Conservation (phyloP, 192 early-diverging fungal species). For the Endogone sp. region DNA sequence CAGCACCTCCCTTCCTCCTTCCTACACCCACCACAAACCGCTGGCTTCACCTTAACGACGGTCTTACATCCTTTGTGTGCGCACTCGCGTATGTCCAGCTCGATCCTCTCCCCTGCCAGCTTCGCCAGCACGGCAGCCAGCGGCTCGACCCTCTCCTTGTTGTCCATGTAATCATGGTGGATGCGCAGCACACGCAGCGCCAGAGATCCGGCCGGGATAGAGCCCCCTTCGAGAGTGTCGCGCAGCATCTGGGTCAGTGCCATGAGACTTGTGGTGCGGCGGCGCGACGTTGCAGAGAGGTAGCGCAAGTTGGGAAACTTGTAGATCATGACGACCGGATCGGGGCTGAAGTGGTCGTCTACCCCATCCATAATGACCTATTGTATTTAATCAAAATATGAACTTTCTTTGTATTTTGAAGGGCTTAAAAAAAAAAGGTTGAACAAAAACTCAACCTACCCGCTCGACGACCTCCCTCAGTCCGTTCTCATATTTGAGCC, state of each 20-base stretch:
- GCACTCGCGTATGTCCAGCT: slow-evolving; percentile 29
- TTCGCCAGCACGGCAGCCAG: slow-evolving; percentile 20
- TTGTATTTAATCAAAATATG: too few relatives aligned
- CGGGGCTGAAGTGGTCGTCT: slow-evolving; percentile 37
- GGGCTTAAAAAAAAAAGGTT: background rate
- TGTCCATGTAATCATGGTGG: slow-evolving; percentile 42
- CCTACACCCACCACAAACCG: background rate
- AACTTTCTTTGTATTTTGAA: too few relatives aligned
- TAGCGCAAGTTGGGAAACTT: slow-evolving; percentile 40
- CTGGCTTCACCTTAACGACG: background rate
- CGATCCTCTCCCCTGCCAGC: slow-evolving; percentile 12
- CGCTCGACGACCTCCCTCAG: slow-evolving; percentile 33
- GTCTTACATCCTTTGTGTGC: background rate
- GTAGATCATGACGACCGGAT: slow-evolving; percentile 44
- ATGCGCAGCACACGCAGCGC: slow-evolving; percentile 28
- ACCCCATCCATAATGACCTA: slow-evolving; percentile 47
- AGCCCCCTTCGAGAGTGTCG: slow-evolving; percentile 31
- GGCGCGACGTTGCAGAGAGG: slow-evolving; percentile 32
- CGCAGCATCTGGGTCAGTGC: slow-evolving; percentile 36
- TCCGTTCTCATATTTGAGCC: slow-evolving; percentile 36
- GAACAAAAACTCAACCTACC: slow-evolving; percentile 12
- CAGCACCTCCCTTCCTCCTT: background rate
- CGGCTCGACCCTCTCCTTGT: slow-evolving; percentile 16
- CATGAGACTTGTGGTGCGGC: slow-evolving; percentile 35
- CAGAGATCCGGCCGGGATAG: slow-evolving; percentile 23